Base-by-base conservation (phyloP, 148 eudicot genomes). In the Silene uniflora region DNA sequence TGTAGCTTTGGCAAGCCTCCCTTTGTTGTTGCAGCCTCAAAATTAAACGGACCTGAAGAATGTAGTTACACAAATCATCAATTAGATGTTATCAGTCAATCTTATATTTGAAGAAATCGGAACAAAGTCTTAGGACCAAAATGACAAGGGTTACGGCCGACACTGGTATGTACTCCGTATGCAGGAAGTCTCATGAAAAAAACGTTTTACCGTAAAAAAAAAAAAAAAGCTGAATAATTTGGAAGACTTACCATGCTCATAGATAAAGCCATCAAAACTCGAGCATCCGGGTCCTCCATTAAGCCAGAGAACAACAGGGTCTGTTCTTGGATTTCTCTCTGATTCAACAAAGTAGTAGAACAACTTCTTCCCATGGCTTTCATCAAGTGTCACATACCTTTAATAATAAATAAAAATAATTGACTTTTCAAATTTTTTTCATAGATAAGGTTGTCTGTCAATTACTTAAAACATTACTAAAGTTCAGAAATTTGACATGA, bases 301-400 rank as follows among this genome's bases (percentile, higher is more conserved):
- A 56, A 86, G 88, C 88, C 88, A 86, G 24, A 86, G 79, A 73
- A 86, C 86, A 71, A 86, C 73, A 74, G 88, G 86, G 77, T 86
- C 88, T 13, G 72, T 27, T 32, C 81, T 47, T 54, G 88, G 83
- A n/a, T 74, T 81, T 56, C 85, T 74, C 76, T 83, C 85, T 46
- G 88, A 86, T 77, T 74, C 78, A 32, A 86, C 86, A 75, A 86
- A 86, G 79, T 86, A 86, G 71, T 95, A 95, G 78, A 72, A 95
- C 80, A 95, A 61, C 60, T 90, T 92, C 94, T 81, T 92, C 52
- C 93, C 91, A 76, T 86, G 87, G 72, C 59, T 85, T 77, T 87
- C 90, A 89, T 87, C 92, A 60, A 95, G 52, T 24, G 92, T 86
- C 83, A 93, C 92, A 85, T 93, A 91, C 81, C 98, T 93, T 73